phyloP scores from a whole-genome alignment of 768 basidiomycete species.

The Lactifluus piperatus region DNA sequence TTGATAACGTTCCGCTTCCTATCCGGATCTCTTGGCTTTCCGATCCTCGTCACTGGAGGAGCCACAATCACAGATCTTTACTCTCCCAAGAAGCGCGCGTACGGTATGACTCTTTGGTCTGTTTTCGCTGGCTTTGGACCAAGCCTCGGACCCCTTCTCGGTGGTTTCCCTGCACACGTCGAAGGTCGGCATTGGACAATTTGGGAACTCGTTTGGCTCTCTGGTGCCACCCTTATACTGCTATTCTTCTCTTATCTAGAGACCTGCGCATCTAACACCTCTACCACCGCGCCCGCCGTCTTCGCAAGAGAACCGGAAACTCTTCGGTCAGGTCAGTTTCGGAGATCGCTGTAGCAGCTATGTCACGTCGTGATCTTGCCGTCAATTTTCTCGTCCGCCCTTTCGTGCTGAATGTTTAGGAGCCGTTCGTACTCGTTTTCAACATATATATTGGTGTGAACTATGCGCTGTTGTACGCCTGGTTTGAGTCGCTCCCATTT shows the following conservation, averaged over 20 bases:
- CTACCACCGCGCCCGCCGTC: conserved; percentile 25
- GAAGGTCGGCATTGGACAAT: conserved; percentile 29
- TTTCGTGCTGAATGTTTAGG: conserved; percentile 25
- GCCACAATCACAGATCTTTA: too few relatives aligned
- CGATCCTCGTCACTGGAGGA: too few relatives aligned
- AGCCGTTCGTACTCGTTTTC: conserved; percentile 26
- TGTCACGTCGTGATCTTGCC: conserved; percentile 18
- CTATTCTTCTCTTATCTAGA: conserved; percentile 28
- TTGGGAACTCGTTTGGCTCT: too few relatives aligned
- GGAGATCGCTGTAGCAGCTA: conserved; percentile 22
- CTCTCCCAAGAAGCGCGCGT: conserved; percentile 22
- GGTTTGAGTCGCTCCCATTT: conserved; percentile 30
- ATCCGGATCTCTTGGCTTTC: conserved; percentile 29
- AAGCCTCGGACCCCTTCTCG: conserved; percentile 28
- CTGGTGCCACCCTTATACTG: conserved; percentile 25
- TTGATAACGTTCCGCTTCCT: conserved; percentile 30
- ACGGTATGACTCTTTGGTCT: conserved; percentile 25
- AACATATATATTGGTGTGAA: conserved; percentile 30
- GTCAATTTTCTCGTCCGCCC: conserved; percentile 26
- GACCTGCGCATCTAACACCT: conserved; percentile 25
- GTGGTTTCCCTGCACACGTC: conserved; percentile 28
- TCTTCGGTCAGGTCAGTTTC: conserved; percentile 23
- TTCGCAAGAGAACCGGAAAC: conserved; percentile 28
- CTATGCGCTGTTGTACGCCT: conserved; percentile 29
- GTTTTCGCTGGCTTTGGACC: conserved; percentile 26